Evolutionary conservation across 1,284 basidiomycete species (phyloP), one percentile per base, ranked within the genome.

Genomic region (Gymnopus androsaceus): DNA sequence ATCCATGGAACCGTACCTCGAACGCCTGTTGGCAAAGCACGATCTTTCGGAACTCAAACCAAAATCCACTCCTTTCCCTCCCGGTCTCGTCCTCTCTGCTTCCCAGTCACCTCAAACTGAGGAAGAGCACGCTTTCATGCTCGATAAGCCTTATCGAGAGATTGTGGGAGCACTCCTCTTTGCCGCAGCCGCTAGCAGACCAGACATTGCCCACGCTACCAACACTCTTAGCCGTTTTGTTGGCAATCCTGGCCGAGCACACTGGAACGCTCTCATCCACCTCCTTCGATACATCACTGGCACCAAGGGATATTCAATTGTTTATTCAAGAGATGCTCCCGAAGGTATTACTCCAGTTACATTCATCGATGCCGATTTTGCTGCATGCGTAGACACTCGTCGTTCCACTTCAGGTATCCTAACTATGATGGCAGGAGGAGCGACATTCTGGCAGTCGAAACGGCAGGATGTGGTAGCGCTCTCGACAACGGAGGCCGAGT

Each of bases 301-400:
- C n/a, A n/a, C n/a, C n/a, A n/a, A n/a, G n/a, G n/a, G n/a, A n/a
- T n/a, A n/a, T n/a, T n/a, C n/a, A n/a, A 51, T 74, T 8, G 67
- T 63, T 1, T 73, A 69, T 41, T 19, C n/a, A 27, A 49, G 38
- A 53, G 12, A 51, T 33, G 12, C 30, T 46, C 34, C 9, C 23
- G 11, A 44, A 2, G 9, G 48, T 3, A 19, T 74, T 7, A 57
- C 62, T n/a, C 64, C 64, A 0, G 56, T 64, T 11, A 70, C 69
- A 1, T 79, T 68, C 55, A 65, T 66, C 0, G 75, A 79, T 53
- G 63, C 75, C 0, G 72, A 78, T 55, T 74, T 62, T 51, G 73
- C 59, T 1, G 67, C 61, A 1, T 64, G 67, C 55, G 23, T 57
- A 0, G 61, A 67, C 31, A 65, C 65, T 34, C 42, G 66, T 0